phyloP scores from a whole-genome alignment of 495 filamentous ascomycete genomes.

The Xylaria bambusicola region DNA sequence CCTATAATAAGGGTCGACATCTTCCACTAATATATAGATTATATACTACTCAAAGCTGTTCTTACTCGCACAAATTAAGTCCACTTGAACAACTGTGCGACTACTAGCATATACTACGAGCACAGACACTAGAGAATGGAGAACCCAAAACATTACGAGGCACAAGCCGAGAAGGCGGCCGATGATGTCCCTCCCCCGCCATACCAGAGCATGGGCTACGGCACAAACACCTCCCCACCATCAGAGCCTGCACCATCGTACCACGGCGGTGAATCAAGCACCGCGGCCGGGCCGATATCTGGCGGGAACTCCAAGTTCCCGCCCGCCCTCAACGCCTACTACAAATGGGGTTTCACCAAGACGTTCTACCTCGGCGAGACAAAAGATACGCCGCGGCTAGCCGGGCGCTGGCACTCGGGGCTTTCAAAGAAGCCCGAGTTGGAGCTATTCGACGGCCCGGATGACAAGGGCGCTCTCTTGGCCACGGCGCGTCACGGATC shows the following conservation, averaged over 20 bases:
- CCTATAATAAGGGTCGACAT: too few species aligned
- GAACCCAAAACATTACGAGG: background rate
- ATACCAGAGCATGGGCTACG: constrained; percentile 6
- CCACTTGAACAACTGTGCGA: too few species aligned
- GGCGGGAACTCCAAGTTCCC: constrained; percentile 24
- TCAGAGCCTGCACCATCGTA: constrained; percentile 12
- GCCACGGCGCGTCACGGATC: constrained; percentile 23
- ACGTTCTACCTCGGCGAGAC: constrained; percentile 26
- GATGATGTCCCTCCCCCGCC: background rate
- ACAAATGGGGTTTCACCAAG: constrained; percentile 11
- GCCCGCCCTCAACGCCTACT: constrained; percentile 28
- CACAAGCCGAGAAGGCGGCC: background rate
- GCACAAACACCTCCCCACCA: background rate
- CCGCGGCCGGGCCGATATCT: background rate
- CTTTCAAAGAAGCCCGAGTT: constrained; percentile 24
- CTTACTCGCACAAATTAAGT: too few species aligned
- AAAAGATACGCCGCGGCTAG: constrained; percentile 24
- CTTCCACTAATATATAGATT: too few species aligned
- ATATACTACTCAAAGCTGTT: too few species aligned
- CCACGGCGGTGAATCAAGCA: background rate
- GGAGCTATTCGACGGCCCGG: constrained; percentile 27
- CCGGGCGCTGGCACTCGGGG: constrained; percentile 18
- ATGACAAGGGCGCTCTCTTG: constrained; percentile 22
- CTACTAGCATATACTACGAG: too few species aligned
- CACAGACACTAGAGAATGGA: constrained; percentile 14